phyloP scores from a whole-genome alignment of 2,329 filamentous ascomycete species.

The Phoma herbarum region DNA sequence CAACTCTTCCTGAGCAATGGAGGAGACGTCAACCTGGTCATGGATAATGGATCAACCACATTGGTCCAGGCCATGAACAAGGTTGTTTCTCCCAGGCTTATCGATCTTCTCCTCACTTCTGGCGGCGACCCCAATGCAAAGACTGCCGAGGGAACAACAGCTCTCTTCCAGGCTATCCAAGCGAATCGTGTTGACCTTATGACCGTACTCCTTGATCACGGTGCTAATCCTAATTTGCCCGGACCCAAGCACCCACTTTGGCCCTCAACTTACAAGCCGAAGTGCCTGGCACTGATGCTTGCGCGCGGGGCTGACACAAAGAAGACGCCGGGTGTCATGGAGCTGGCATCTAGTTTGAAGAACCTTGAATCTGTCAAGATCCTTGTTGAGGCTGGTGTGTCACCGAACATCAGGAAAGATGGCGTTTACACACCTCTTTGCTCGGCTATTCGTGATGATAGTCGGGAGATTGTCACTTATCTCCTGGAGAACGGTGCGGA shows the following conservation, averaged over 20 bases:
- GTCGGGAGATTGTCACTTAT: constrained; percentile 67
- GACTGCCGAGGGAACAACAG: constrained; percentile 68
- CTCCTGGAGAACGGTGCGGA: constrained; percentile 64
- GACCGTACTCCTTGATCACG: constrained; percentile 62
- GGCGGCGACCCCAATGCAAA: constrained; percentile 67
- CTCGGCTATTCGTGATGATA: constrained; percentile 73
- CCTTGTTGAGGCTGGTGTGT: constrained; percentile 66
- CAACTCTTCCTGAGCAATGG: constrained; percentile 70
- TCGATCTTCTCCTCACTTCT: constrained; percentile 68
- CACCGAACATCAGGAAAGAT: constrained; percentile 69
- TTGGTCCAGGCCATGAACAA: constrained; percentile 69
- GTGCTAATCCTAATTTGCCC: constrained; percentile 73
- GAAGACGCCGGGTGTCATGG: constrained; percentile 70
- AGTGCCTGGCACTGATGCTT: constrained; percentile 67
- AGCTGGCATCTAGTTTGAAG: constrained; percentile 70
- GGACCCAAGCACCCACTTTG: constrained; percentile 74
- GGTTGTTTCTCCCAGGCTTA: constrained; percentile 62
- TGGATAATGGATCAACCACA: constrained; percentile 67
- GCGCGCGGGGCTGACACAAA: constrained; percentile 66
- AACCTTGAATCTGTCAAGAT: constrained; percentile 68
- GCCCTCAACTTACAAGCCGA: constrained; percentile 68
- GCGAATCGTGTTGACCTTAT: constrained; percentile 66
- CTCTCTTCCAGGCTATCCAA: constrained; percentile 70
- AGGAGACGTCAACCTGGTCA: constrained; percentile 64
- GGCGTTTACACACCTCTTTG: constrained; percentile 74